These are phyloP conservation scores for Nitzschia putrida DNA, from an alignment of 108 stramenopile species.

Conservation along the genomic window DNA sequence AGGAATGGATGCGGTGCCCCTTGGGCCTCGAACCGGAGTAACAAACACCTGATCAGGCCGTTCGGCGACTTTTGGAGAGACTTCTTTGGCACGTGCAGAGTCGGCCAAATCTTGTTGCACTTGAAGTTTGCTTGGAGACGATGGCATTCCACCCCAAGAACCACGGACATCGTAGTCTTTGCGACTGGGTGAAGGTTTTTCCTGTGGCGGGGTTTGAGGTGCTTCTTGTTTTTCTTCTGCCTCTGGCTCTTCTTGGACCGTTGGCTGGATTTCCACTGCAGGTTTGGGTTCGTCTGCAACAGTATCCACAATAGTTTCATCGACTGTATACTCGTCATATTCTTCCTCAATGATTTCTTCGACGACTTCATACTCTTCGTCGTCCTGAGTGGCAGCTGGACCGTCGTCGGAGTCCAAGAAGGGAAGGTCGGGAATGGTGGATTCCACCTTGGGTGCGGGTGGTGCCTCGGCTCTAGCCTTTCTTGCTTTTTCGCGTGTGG, in stretches of 20 bases:
- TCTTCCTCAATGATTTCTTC: constrained; percentile 2
- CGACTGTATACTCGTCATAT: neutral
- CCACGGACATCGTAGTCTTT: constrained; percentile 9
- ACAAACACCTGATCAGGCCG: constrained; percentile 11
- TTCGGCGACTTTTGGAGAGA: neutral
- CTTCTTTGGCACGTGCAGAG: neutral
- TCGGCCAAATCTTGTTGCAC: constrained; percentile 4
- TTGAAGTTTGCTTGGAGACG: constrained; percentile 1
- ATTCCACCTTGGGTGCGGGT: neutral
- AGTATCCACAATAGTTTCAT: neutral
- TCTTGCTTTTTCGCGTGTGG: neutral
- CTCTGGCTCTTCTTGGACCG: neutral
- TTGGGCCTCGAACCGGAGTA: constrained; percentile 6
- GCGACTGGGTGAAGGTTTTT: neutral
- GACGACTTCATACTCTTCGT: neutral
- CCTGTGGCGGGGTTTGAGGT: neutral
- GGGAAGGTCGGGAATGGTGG: constrained; percentile 3
- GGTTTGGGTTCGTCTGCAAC: neutral
- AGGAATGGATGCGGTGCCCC: neutral
- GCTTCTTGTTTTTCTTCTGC: neutral
- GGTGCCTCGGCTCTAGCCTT: neutral
- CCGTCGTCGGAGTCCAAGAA: neutral
- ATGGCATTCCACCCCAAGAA: constrained; percentile 10
- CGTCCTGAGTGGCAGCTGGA: neutral
- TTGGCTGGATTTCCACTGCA: neutral